phyloP scores from a whole-genome alignment of 129 eudicot genomes.

The Mikania micrantha region DNA sequence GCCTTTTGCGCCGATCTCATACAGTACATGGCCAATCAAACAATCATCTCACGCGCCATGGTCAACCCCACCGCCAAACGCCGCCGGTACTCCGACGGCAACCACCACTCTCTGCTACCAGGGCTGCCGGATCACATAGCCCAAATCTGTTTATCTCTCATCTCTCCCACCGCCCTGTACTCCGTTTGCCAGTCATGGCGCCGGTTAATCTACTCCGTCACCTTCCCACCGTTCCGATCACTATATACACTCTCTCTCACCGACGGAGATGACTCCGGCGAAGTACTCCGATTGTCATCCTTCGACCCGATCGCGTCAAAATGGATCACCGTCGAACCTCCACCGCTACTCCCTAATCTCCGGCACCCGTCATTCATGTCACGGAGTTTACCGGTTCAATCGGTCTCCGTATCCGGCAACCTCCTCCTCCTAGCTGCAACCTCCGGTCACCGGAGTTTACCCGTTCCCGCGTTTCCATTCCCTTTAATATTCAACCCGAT shows the following conservation, averaged over 20 bases:
- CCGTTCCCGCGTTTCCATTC: slow-evolving; percentile 45
- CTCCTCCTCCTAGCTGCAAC: slow-evolving; percentile 60
- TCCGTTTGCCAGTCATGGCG: slow-evolving; percentile 70
- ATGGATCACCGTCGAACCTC: slow-evolving; percentile 43
- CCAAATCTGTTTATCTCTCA: slow-evolving; percentile 42
- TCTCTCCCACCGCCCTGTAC: slow-evolving; percentile 43
- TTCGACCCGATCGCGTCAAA: slow-evolving; percentile 55
- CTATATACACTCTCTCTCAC: slow-evolving; percentile 36
- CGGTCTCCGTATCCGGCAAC: slow-evolving; percentile 30
- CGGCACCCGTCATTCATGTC: slow-evolving; percentile 66
- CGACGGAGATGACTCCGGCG: background rate
- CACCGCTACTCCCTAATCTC: slow-evolving; percentile 32
- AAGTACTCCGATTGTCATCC: slow-evolving; percentile 19
- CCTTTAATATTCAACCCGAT: slow-evolving; percentile 53
- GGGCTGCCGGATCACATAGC: slow-evolving; percentile 67
- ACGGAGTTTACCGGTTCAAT: slow-evolving; percentile 56
- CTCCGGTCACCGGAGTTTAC: slow-evolving; percentile 11
- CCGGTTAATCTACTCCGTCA: slow-evolving; percentile 43
- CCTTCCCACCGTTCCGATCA: slow-evolving; percentile 49
- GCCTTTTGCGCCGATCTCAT: slow-evolving; percentile 16
- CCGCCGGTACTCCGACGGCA: slow-evolving; percentile 19
- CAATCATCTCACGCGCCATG: slow-evolving; percentile 21
- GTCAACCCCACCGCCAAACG: background rate
- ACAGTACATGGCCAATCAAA: slow-evolving; percentile 14
- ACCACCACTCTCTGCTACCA: slow-evolving; percentile 40